Conservation (phyloP, 1,284 basidiomycete genomes). For the Pseudozyma sp. region DNA sequence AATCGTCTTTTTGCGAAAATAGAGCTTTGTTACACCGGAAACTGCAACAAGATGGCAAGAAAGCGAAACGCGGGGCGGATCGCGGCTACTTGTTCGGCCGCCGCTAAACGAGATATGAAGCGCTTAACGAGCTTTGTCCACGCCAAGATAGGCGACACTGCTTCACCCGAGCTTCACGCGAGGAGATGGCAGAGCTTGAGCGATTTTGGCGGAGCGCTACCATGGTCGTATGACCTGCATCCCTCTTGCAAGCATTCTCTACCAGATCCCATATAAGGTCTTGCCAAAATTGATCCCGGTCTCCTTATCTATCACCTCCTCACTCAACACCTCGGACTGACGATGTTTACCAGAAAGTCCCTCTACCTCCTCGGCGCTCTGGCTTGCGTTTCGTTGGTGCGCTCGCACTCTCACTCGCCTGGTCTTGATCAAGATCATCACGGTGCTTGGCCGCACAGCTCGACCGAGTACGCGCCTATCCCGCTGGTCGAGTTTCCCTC, state of each 20-base stretch:
- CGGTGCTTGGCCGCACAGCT: constrained; percentile 39
- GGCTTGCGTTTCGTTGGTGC: constrained; percentile 4
- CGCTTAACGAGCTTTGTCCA: constrained; percentile 10
- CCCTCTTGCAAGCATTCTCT: neutral
- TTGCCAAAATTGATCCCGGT: neutral
- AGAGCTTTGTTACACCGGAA: constrained; percentile 11
- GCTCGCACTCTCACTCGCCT: constrained; percentile 31
- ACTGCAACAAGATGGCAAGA: neutral
- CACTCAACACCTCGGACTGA: neutral
- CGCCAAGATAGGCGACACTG: neutral
- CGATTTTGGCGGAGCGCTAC: constrained; percentile 1
- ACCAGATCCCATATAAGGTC: neutral
- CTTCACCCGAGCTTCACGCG: neutral
- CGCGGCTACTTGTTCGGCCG: constrained; percentile 24
- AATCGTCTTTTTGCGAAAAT: neutral
- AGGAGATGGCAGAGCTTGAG: neutral
- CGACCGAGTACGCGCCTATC: constrained; percentile 32
- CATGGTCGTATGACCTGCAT: constrained; percentile 5
- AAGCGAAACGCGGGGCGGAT: constrained; percentile 18
- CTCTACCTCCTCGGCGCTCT: constrained; percentile 9
- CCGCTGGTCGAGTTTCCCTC: constrained; percentile 42
- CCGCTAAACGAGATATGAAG: constrained; percentile 18
- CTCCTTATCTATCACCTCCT: neutral
- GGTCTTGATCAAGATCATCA: constrained; percentile 44
- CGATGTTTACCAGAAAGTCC: constrained; percentile 19